A percentile compares a stretch with the other conserved stretches of the same genome.
These are phyloP conservation scores for Datura wrightii DNA, from an alignment of 257 asterid species.

Conservation along the genomic window DNA sequence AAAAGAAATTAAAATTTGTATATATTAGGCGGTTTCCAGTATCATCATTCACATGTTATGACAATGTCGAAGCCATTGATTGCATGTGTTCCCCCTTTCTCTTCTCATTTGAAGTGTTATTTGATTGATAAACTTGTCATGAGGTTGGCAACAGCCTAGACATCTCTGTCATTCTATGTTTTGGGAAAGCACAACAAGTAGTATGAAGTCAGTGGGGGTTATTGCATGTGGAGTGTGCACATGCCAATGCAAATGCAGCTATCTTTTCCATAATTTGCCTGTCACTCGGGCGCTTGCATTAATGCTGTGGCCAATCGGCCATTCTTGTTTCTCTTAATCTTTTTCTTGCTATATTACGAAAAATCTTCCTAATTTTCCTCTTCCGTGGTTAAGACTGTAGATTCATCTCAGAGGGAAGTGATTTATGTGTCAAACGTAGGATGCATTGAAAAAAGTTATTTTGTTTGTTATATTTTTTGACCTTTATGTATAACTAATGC, in stretches of 20 bases:
- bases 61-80: not conserved
- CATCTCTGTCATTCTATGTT: not conserved
- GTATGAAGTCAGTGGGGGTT: not conserved
- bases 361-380: not conserved
- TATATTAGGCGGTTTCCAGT: not conserved
- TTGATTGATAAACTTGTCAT: not conserved
- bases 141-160: not conserved
- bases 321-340: not conserved
- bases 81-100: not conserved
- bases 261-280: not conserved
- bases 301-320: not conserved
- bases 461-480: too few species aligned
- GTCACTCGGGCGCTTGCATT: not conserved
- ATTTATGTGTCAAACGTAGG: too few species aligned
- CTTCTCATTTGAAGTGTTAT: not conserved
- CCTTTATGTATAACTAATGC: too few species aligned
- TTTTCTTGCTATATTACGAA: not conserved
- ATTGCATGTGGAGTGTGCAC: not conserved
- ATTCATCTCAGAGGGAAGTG: too few species aligned
- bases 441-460: too few species aligned
- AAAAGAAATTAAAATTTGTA: not conserved
- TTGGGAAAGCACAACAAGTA: not conserved
- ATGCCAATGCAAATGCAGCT: slow-evolving; percentile 1
- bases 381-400: too few species aligned
- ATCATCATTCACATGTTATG: not conserved